These are phyloP conservation scores for Penicillium argentinense DNA, from an alignment of 495 filamentous ascomycete species.

Conservation along the genomic window DNA sequence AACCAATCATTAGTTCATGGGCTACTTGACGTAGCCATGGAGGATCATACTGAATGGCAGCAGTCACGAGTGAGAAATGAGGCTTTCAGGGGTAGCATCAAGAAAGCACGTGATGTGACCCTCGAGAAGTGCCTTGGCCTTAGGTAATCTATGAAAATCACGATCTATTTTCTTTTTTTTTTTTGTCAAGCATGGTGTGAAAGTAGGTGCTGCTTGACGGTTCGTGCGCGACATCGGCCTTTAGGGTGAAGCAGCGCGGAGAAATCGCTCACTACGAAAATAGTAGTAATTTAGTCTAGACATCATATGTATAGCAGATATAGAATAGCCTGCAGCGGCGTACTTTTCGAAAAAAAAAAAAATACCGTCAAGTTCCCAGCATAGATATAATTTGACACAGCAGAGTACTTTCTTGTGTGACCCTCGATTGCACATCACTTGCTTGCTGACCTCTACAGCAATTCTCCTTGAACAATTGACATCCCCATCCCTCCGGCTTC, in stretches of 20 bases:
- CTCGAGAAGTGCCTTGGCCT: constrained; percentile 7
- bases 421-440: too few relatives aligned
- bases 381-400: too few relatives aligned
- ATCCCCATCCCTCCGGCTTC: too few relatives aligned
- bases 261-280: too few relatives aligned
- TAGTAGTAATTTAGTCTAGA: neutral
- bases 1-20: constrained; percentile 2
- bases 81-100: constrained; percentile 5
- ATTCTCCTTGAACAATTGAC: too few relatives aligned
- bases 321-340: too few relatives aligned
- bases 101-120: constrained; percentile 1
- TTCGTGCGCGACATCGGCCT: constrained; percentile 9
- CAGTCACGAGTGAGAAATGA: constrained; percentile 2
- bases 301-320: neutral
- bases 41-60: constrained; percentile 10
- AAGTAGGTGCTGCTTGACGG: constrained; percentile 3
- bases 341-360: too few relatives aligned
- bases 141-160: constrained; percentile 1
- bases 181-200: constrained; percentile 7
- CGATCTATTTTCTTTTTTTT: constrained; percentile 6
- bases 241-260: neutral
- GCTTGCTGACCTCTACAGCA: too few relatives aligned
- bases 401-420: too few relatives aligned
- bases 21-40: constrained; percentile 5
- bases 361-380: too few relatives aligned